Conservation (phyloP, 2,329 filamentous ascomycete species). For the Ustulina deusta region DNA sequence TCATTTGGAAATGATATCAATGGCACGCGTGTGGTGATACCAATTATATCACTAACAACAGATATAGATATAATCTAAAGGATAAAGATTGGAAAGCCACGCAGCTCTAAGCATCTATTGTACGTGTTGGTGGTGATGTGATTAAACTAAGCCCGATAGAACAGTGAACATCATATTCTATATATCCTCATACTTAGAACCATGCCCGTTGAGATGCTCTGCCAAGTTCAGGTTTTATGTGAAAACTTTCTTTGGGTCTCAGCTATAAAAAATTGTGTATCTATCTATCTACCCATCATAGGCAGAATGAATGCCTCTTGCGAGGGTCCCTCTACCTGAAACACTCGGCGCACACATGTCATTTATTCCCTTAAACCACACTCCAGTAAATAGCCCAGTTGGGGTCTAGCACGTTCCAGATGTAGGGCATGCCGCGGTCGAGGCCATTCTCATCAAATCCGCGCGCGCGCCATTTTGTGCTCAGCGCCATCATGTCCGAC, state of each 20-base stretch:
- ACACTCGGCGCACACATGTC: not conserved
- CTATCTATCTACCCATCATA: not conserved
- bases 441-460: slow-evolving; percentile 58
- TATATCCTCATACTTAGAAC: not conserved
- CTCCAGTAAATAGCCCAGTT: slow-evolving; percentile 36
- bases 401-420: slow-evolving; percentile 52
- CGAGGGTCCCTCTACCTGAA: not conserved
- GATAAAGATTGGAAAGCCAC: not conserved
- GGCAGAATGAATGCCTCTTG: not conserved
- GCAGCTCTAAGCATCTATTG: not conserved
- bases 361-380: slow-evolving; percentile 29
- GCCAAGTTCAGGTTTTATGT: not conserved
- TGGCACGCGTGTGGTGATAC: no score
- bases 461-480: slow-evolving; percentile 52
- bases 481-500: slow-evolving; percentile 54
- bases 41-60: no score
- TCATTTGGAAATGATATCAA: no score
- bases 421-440: slow-evolving; percentile 61
- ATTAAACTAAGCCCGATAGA: no score
- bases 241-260: not conserved
- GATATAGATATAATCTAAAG: no score
- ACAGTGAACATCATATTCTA: no score
- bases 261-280: not conserved
- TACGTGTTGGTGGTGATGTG: no score
- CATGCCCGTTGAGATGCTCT: not conserved